Conservation (phyloP, 2,329 filamentous ascomycete genomes). For the Colletotrichum somersetense region DNA sequence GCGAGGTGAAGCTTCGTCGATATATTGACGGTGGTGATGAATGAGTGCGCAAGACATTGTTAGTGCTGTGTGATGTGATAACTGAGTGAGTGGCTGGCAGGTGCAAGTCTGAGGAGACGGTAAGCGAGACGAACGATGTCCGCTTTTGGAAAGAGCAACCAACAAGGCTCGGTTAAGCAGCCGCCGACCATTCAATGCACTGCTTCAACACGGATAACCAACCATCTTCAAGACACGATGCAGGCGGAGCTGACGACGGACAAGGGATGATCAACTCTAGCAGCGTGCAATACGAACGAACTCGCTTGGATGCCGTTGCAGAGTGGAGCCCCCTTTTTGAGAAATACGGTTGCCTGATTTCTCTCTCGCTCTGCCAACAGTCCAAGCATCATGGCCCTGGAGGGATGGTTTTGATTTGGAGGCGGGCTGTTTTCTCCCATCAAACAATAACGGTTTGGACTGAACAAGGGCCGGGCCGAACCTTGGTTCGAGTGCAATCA, state of each 20-base stretch:
- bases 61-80: too few species aligned
- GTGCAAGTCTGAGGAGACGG: background rate
- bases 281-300: background rate
- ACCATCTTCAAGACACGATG: background rate
- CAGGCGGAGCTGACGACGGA: background rate
- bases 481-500: background rate
- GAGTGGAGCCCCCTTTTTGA: background rate
- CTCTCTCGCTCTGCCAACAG: background rate
- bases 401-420: background rate
- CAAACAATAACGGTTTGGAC: background rate
- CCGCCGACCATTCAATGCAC: too few species aligned
- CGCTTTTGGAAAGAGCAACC: background rate
- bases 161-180: background rate
- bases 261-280: background rate
- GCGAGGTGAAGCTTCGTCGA: too few species aligned
- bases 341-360: conserved; percentile 18
- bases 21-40: background rate
- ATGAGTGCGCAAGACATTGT: background rate
- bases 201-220: too few species aligned
- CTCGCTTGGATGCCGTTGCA: background rate
- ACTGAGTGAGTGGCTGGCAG: background rate
- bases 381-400: background rate
- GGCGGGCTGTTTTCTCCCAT: background rate
- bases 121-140: background rate
- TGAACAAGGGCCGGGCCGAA: background rate